Conservation (phyloP, 1,284 basidiomycete genomes). For the Pseudozyma sp. region DNA sequence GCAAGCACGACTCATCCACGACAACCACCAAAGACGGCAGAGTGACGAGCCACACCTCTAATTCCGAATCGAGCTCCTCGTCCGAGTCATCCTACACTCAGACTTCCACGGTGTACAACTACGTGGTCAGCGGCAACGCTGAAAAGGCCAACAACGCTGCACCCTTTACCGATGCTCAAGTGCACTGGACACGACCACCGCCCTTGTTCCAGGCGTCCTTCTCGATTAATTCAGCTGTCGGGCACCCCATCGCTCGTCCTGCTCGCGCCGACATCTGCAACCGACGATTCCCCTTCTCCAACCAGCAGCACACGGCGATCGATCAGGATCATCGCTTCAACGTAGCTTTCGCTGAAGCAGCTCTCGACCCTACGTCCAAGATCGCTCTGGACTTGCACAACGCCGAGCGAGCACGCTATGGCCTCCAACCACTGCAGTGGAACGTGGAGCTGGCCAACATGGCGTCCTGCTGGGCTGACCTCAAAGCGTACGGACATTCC, state of each 20-base stretch:
- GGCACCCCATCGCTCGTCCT: constrained; percentile 28
- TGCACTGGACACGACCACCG: constrained; percentile 30
- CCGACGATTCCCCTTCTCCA: constrained; percentile 30
- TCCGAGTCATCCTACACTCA: constrained; percentile 23
- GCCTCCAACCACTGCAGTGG: constrained; percentile 29
- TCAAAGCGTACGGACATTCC: constrained; percentile 52
- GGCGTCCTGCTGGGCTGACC: constrained; percentile 51
- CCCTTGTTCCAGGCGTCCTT: background rate
- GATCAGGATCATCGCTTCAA: constrained; percentile 27
- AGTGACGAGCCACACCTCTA: background rate
- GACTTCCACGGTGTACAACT: constrained; percentile 22
- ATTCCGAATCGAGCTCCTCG: constrained; percentile 8
- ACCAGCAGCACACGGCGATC: constrained; percentile 12
- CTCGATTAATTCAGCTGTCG: constrained; percentile 5
- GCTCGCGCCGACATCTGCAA: constrained; percentile 38
- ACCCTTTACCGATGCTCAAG: constrained; percentile 26
- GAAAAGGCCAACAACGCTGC: constrained; percentile 17
- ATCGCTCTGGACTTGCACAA: constrained; percentile 46
- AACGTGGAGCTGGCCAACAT: constrained; percentile 51
- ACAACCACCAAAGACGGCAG: constrained; percentile 9
- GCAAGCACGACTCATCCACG: constrained; percentile 1
- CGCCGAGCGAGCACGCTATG: constrained; percentile 32
- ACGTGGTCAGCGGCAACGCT: constrained; percentile 26
- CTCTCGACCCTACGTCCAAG: constrained; percentile 26
- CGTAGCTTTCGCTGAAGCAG: constrained; percentile 13